Evolutionary conservation across 257 asterid genomes (phyloP), one percentile per base, ranked within the genome.

Genomic region (Prunella vulgaris): DNA sequence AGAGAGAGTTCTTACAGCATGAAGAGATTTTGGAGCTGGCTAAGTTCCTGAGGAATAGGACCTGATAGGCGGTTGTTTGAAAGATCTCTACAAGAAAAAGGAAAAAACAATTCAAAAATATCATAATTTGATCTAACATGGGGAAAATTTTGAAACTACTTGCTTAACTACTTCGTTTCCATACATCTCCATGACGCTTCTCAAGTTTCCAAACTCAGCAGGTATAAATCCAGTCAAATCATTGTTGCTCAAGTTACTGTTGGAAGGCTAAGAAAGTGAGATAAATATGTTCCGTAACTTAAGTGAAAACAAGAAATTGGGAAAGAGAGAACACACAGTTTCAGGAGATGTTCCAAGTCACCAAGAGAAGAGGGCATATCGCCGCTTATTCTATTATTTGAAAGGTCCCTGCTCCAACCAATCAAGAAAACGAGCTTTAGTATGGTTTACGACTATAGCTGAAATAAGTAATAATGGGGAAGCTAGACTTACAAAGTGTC

Each of bases 291-390:
- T 8, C 15, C 9, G 5, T 21, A n/a, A 12, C 33, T 28, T 28
- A 0, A 15, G 20, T 4, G 8, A 32, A 73, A 54, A 24, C 56
- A n/a, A n/a, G 10, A 33, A 49, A 5, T 38, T 9, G 18, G 12
- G 20, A 20, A 18, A 60, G 14, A 60, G 14, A 20, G n/a, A 5
- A 80, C 96, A 82, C 71, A 91, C 99, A 94, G 83, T 75, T 91
- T 94, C 61, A 94, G 78, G 74, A 94, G 99, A 82, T 94, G 99
- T 80, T 94, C 98, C 88, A 91, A 80, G 79, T 94, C 99, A 59
- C 99, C 98, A 0, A 94, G 88, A 42, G 97, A 81, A 8, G 97
- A 78, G 40, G 99, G 97, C 79, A 91, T 85, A 3, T 79, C 76
- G 35, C 98, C 98, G 7, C 76, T 82, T 74, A 94, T 84, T 79